A percentile compares a stretch with the other conserved stretches of the same genome.
These are phyloP conservation scores for Aegilops sharonensis DNA, from an alignment of 176 grass and related monocot genomes.

Conservation along the genomic window DNA sequence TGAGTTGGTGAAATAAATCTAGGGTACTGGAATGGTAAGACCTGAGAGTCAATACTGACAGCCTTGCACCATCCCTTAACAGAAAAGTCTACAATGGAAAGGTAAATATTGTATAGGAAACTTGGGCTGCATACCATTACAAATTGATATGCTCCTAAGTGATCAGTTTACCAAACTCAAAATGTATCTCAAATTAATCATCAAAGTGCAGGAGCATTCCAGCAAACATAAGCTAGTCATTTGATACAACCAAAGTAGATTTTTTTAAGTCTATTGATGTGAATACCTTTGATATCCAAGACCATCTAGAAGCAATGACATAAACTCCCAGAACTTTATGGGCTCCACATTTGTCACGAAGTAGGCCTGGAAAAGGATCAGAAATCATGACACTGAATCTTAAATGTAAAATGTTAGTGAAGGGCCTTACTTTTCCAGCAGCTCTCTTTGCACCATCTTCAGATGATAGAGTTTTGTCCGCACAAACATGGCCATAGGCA, in stretches of 20 bases:
- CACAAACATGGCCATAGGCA: constrained; percentile 91
- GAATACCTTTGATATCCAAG: constrained; percentile 95
- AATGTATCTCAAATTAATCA: constrained; percentile 18
- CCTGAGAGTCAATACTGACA: not conserved
- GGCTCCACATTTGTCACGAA: constrained; percentile 96
- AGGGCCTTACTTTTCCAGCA: constrained; percentile 73
- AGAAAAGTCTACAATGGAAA: not conserved
- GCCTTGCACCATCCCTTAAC: not conserved
- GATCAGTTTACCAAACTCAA: constrained; percentile 7
- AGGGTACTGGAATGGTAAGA: not conserved
- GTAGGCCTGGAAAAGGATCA: constrained; percentile 62
- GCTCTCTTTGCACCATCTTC: constrained; percentile 77
- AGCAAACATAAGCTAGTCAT: not conserved
- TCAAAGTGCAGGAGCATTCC: constrained; percentile 5
- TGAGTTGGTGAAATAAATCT: not conserved
- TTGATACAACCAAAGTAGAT: constrained; percentile 10
- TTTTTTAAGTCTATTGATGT: not conserved
- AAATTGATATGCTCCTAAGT: not conserved
- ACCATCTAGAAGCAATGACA: constrained; percentile 94
- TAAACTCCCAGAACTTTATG: constrained; percentile 99
- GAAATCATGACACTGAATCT: constrained; percentile 8
- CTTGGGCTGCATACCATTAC: not conserved
- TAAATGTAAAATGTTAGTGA: constrained; percentile 10
- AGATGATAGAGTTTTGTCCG: constrained; percentile 77
- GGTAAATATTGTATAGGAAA: not conserved